Evolutionary conservation across 306 rosid species (phyloP), one percentile per base, ranked within the genome.

Genomic region (Cicer cuneatum): DNA sequence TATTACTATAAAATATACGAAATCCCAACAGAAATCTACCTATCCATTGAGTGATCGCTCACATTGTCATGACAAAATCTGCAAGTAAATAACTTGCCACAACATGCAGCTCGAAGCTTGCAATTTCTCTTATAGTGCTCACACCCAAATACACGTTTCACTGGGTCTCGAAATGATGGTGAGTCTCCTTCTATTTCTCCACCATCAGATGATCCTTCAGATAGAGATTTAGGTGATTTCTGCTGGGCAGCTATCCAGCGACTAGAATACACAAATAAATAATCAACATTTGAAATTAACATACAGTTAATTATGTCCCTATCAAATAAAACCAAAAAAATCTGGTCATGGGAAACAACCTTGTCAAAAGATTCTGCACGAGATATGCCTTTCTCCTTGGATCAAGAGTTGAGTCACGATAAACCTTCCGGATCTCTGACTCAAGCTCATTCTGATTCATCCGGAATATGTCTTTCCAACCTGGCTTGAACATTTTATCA

Each of bases 161-260:
- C 93, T 1, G 77, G 81, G 77, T 89, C 91, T 66, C 85, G 82
- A 82, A 83, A 95, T 43, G 97, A 85, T 65, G 95, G 89, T 15
- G 86, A 76, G 13, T 64, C 76, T 82, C 92, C 98, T 76, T 76
- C 85, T 71, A 85, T 80, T 72, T 88, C 85, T 75, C 81, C 96
- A 74, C 86, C 84, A 71, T 74, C 81, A 52, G 91, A 84, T 69
- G 91, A 84, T 58, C 83, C 99, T 72, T 84, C 93, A n/a, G 80
- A 71, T 15, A 66, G 35, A 61, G 81, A 82, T 84, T 90, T 91
- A 64, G 93, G 97, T 75, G 65, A 85, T 84, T 92, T 92, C 87
- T 95, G 99, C 88, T 95, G 99, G 51, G 98, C 82, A 75, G 99
- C 96, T 77, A 95, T 92, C 99, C 99, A 95, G 56, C 97, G 99